A percentile compares a stretch with the other conserved stretches of the same genome.
Conservation (phyloP, 352 stramenopile genomes). For the Blastocystis sp. region DNA sequence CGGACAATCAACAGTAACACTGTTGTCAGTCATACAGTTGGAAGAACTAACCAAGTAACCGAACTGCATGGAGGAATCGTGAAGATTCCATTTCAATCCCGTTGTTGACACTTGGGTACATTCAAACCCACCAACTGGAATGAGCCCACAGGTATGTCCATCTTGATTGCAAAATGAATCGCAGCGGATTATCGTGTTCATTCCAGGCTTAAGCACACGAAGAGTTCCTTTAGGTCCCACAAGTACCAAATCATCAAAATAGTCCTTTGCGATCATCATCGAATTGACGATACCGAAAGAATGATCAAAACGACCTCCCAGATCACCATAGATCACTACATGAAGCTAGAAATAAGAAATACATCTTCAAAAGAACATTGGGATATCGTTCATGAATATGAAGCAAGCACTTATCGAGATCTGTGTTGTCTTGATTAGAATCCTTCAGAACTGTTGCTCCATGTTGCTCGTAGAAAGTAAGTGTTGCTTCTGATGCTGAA, state of each 20-base stretch:
- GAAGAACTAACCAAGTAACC: conserved; percentile 57
- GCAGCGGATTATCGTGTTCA: not conserved
- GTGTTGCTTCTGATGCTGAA: not conserved
- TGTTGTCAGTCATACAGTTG: conserved; percentile 29
- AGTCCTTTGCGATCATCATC: conserved; percentile 15
- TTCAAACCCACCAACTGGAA: conserved; percentile 12
- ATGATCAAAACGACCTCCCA: conserved; percentile 67
- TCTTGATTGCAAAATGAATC: not conserved
- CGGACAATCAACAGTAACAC: conserved; percentile 7
- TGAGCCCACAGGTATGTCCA: conserved; percentile 43
- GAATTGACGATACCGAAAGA: conserved; percentile 65
- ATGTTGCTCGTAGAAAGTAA: conserved; percentile 19
- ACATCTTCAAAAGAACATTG: not conserved
- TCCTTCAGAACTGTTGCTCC: conserved; percentile 39
- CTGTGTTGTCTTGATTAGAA: conserved; percentile 65
- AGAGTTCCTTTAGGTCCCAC: conserved; percentile 14
- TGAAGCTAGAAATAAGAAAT: not conserved
- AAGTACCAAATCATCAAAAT: conserved; percentile 49
- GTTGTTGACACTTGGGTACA: conserved; percentile 50
- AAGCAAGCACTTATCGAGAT: conserved; percentile 65
- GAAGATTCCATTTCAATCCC: conserved; percentile 67
- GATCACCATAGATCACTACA: conserved; percentile 53
- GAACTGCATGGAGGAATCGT: conserved; percentile 64
- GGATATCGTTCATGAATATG: conserved; percentile 20
- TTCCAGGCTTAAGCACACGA: not conserved